Evolutionary conservation across 2,329 filamentous ascomycete species (phyloP), one percentile per base, ranked within the genome.

Genomic region (Sporothrix dimorphospora): DNA sequence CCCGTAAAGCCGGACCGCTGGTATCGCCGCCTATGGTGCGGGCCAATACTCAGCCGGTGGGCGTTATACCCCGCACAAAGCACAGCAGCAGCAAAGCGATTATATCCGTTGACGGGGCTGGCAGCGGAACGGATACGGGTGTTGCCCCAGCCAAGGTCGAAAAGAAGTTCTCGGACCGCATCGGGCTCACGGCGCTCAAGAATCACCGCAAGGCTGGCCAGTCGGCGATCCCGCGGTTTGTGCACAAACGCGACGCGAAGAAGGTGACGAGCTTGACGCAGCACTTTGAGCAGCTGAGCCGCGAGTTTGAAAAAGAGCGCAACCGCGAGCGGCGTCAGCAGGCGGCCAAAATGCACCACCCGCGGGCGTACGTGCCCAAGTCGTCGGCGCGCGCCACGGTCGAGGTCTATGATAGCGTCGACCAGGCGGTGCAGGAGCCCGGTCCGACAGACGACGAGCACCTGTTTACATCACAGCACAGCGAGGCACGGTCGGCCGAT

Each of bases 371-470:
- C 79, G 81, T 89, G 27, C 95, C 96, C 24, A 89, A 96, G 75
- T 93, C 94, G 53, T 94, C 94, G 21, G 97, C 95, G n/a, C 96
- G 94, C 77, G 94, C 96, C 7, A 95, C 97, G 73, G 94, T 99
- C 19, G 93, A 98, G 80, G 94, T 99, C 9, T 99, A 98, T 79
- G 92, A 93, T 76, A 94, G 97, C 80, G 93, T 97, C 4, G 91
- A 94, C 72, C 94, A 98, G 80, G 96, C 97, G 24, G 94, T 98
- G 12, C 92, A 94, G 76, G 94, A 97, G 78, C 88, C 89, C 67
- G 89, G 89, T 16, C 87, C 88, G 19, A 87, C 85, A 0, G 88
- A 91, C 57, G 91, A 94, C 70, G 89, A 91, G 51, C 81, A 84
- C 47, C 16, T 69, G 55, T 65, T 69, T 55, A 55, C 68, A 1